Base-by-base conservation (phyloP, 2,329 filamentous ascomycete genomes). In the Curvularia hawaiiensis region DNA sequence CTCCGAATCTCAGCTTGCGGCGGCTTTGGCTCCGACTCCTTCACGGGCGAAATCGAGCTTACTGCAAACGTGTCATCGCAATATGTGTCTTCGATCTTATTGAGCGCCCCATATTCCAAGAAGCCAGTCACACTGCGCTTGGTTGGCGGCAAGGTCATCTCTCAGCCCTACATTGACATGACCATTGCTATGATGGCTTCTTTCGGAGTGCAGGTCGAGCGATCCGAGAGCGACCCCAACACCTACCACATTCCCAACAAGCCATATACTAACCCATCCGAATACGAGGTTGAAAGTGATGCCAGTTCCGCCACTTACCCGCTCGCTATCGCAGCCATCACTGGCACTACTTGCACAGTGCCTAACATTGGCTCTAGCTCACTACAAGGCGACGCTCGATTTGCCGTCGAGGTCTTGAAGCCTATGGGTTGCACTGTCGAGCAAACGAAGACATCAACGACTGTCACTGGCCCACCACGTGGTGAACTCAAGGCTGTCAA, bases 51-150 rank as follows among this genome's bases (percentile, higher is more conserved):
- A 28, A 97, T 99, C 67, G 90, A 96, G 74, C 84, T 99, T 55
- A 92, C 93, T 11, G 95, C 95, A 0, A 98, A 95, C 41, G 90
- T 98, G 16, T 99, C 95, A 9, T 98, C 95, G n/a, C 95, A 99
- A 78, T 99, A 98, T 73, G 95, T 99, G 38, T 98, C 95, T 0
- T 97, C 94, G 1, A 88, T 99, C 62, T 82, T 99, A 50, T 96
- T 99, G 91, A 96, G 92, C 58, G 95, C 95, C 0, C 95, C 95
- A 0, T 99, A 98, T 72, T 95, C 95, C 45, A 97, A 97, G 79
- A 88, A 92, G 61, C 91, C 94, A 0, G 93, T 99, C 38, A 97
- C 92, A 0, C 80, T 99, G 64, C 89, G 88, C 40, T 84, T 99
- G 39, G 89, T 98, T 12, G 95, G 95, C n/a, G 95, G 93, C 54